Evolutionary conservation across 495 filamentous ascomycete genomes (phyloP), one percentile per base, ranked within the genome.

Genomic region (Xylaria palmicola): DNA sequence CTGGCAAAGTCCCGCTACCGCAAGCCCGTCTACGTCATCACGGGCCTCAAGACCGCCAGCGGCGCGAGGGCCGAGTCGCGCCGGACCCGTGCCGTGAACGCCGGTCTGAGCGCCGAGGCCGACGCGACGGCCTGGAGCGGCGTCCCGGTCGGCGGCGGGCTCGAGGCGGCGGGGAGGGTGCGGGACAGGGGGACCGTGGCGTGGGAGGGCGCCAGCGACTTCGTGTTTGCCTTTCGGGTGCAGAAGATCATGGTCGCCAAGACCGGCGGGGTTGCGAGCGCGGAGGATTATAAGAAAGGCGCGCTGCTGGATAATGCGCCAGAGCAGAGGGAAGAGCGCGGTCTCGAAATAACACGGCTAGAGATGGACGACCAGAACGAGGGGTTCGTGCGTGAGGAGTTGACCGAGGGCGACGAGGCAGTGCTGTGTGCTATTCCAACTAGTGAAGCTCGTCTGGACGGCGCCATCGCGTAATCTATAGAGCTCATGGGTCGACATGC

Each of bases 21-120:
- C 10, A 58, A 58, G 22, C 55, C 55, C 3, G 9, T 58, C 3
- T 58, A 58, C 24, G 37, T 58, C 6, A 24, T 58, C 55, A 58
- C 55, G 1, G 41, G 55, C 29, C 15, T 48, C 3, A 58, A 58
- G 41, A 48, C 30, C 13, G 55, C 22, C 7, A 58, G 17, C 26
- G 55, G 55, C 5, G 55, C 41, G 10, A 48, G 10, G 41, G 41
- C 19, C 15, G 20, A 48, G 27, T 47, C 55, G 29, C 20, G 24
- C n/a, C 3, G 36, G 12, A 8, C 24, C 1, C 40, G 27, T 4
- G 9, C 13, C 26, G 29, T 30, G 2, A 17, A 37, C 7, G 40
- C 24, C 0, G 32, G 17, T 48, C 4, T 58, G 10, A 48, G 55
- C 19, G 5, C 27, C n/a, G 55, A 37, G 44, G 40, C 24, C 19